Base-by-base conservation (phyloP, 2,329 filamentous ascomycete genomes). In the Aspergillus novofumigatus region DNA sequence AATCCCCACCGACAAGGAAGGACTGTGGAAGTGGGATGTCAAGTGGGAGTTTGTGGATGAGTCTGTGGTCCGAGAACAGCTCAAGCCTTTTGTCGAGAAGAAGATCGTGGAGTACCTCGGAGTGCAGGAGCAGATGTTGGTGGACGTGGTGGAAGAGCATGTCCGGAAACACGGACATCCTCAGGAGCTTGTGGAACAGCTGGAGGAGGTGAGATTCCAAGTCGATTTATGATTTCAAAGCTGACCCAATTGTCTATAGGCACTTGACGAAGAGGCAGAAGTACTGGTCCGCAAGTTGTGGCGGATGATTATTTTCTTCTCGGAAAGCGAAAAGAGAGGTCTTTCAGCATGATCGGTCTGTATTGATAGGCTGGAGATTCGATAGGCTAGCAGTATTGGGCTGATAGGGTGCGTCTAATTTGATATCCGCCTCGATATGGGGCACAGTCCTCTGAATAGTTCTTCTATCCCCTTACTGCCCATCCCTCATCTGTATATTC, bases 271-370 rank as follows among this genome's bases (percentile, higher is more conserved):
- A 69, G 94, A 97, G 71, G 92, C 92, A 10, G 92, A 97, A 74
- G 88, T 90, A 26, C 78, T 99, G 64, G 92, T 97, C 51, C 95
- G 91, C 84, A 97, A 97, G 78, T 83, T 99, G 38, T 99, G 94
- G 94, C 86, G 93, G 52, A 96, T 97, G 91, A 87, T 97, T 57
- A 96, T 97, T 68, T 97, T 97, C 85, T 97, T 93, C 69, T 94
- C 91, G 5, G 93, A 97, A 75, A 90, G 89, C 69, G 93, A 96
- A 82, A 96, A 94, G 79, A 82, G 92, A 61, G 92, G 92, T 1
- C 79, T 97, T 59, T 89, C 89, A 21, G 84, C 86, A 51, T 91
- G 50, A 21, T n/a, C 10, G 29, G 3, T 23, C 32, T 35, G 32
- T 35, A 35, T 35, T 17, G 32, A 54, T 53, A 35, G n/a, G 25